A percentile compares a stretch with the other conserved stretches of the same genome.
phyloP scores from a whole-genome alignment of 768 basidiomycete genomes.

The Artomyces pyxidatus region DNA sequence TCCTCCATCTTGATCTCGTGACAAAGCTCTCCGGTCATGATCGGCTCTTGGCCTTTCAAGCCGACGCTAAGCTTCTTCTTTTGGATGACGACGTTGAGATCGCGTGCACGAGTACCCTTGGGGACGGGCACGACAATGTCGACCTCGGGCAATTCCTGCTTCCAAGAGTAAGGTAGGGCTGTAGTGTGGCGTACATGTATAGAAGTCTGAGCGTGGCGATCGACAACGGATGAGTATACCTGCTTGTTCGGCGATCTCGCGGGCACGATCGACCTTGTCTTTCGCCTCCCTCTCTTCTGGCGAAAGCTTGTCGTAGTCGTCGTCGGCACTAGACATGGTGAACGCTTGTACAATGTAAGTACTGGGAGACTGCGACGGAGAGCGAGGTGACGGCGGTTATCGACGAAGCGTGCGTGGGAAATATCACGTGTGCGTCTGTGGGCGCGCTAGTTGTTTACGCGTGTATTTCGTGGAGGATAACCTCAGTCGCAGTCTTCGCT shows the following conservation, averaged over 20 bases:
- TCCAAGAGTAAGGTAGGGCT: constrained; percentile 92
- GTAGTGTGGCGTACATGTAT: constrained; percentile 8
- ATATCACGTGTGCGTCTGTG: constrained; percentile 1
- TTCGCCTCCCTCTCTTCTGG: constrained; percentile 66
- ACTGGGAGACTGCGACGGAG: not conserved
- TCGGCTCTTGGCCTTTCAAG: constrained; percentile 77
- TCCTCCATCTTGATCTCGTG: constrained; percentile 94
- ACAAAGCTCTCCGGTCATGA: constrained; percentile 86
- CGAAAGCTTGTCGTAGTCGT: constrained; percentile 69
- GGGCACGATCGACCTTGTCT: constrained; percentile 59
- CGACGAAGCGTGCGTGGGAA: not conserved
- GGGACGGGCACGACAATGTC: constrained; percentile 81
- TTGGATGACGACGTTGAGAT: constrained; percentile 64
- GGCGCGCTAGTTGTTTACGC: constrained; percentile 20
- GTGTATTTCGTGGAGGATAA: constrained; percentile 22
- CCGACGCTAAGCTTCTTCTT: constrained; percentile 81
- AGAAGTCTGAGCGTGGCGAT: constrained; percentile 12
- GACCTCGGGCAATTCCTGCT: constrained; percentile 80
- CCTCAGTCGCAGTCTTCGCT: not conserved
- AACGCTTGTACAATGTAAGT: not conserved
- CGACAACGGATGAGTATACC: constrained; percentile 40
- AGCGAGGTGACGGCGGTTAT: not conserved
- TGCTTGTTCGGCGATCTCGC: constrained; percentile 76
- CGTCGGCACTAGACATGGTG: constrained; percentile 17
- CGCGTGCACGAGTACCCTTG: constrained; percentile 74